A percentile compares a stretch with the other conserved stretches of the same genome.
phyloP scores from a whole-genome alignment of 176 grass and related monocot genomes.

The Avena atlantica region DNA sequence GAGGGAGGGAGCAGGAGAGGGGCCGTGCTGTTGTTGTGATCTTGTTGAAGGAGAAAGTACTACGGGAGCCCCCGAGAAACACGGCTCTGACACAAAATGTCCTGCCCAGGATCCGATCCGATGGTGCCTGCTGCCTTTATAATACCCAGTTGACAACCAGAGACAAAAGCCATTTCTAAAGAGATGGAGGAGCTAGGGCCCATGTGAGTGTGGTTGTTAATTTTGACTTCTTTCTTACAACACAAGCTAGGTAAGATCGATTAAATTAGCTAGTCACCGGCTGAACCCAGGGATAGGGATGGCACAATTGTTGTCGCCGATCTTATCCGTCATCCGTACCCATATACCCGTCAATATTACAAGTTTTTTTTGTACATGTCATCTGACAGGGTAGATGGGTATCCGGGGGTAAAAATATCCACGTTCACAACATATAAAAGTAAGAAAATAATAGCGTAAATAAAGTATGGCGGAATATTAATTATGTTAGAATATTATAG shows the following conservation, averaged over 20 bases:
- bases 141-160: conserved; percentile 60
- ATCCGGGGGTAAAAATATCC: too few relatives aligned
- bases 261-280: neutral
- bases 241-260: neutral
- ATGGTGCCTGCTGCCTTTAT: conserved; percentile 47
- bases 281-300: too few relatives aligned
- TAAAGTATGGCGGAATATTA: too few relatives aligned
- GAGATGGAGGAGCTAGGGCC: neutral
- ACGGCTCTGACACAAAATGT: conserved; percentile 82
- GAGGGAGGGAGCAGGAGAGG: conserved; percentile 10
- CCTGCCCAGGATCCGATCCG: conserved; percentile 54
- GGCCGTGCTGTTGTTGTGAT: neutral
- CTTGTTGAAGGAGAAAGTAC: conserved; percentile 45
- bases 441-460: too few relatives aligned
- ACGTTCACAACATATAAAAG: too few relatives aligned
- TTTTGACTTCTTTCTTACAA: neutral
- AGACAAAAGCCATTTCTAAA: conserved; percentile 45
- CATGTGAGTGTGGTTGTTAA: conserved; percentile 33
- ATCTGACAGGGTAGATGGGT: too few relatives aligned
- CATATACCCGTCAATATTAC: too few relatives aligned
- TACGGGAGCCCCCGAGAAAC: conserved; percentile 26
- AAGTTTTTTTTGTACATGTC: too few relatives aligned
- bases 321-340: too few relatives aligned
- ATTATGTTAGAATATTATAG: too few relatives aligned
- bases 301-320: too few relatives aligned